These are phyloP conservation scores for Aspergillus campestris DNA, from an alignment of 495 filamentous ascomycete genomes.

Conservation along the genomic window DNA sequence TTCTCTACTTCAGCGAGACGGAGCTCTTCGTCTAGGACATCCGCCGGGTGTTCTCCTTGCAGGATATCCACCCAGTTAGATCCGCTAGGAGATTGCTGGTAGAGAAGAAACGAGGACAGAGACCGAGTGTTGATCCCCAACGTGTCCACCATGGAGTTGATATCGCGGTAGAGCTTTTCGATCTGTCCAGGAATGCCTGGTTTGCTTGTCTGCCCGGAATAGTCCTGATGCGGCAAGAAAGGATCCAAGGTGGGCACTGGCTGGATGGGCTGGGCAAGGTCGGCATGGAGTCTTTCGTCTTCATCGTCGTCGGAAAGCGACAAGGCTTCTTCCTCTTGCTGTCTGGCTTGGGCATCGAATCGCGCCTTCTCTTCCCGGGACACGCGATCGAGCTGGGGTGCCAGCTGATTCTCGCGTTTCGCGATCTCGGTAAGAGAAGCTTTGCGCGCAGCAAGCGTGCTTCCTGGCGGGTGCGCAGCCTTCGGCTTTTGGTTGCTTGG, in stretches of 20 bases:
- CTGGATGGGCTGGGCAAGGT: conserved; percentile 45
- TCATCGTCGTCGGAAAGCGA: conserved; percentile 52
- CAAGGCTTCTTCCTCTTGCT: conserved; percentile 34
- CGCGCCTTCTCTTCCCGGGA: conserved; percentile 27
- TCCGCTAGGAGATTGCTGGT: conserved; percentile 46
- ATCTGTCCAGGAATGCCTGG: conserved; percentile 66
- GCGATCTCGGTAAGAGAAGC: conserved; percentile 29
- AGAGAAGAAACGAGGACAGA: conserved; percentile 59
- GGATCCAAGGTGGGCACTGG: conserved; percentile 46
- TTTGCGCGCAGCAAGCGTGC: conserved; percentile 31
- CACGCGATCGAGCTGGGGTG: conserved; percentile 15
- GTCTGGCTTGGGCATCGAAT: conserved; percentile 14
- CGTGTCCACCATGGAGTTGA: conserved; percentile 94
- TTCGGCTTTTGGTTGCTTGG: conserved; percentile 49
- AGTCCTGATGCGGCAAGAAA: conserved; percentile 64
- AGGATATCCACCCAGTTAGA: conserved; percentile 37
- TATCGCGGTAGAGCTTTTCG: conserved; percentile 81
- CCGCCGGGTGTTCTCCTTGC: conserved; percentile 33
- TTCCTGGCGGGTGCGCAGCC: conserved; percentile 39
- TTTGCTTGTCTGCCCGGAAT: conserved; percentile 47
- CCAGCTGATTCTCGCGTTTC: conserved; percentile 21
- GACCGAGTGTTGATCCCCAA: conserved; percentile 78
- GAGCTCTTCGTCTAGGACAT: conserved; percentile 53
- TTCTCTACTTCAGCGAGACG: conserved; percentile 61
- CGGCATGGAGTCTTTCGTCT: conserved; percentile 51